These are phyloP conservation scores for Brassica nigra DNA, from an alignment of 345 rosid genomes.

Conservation along the genomic window DNA sequence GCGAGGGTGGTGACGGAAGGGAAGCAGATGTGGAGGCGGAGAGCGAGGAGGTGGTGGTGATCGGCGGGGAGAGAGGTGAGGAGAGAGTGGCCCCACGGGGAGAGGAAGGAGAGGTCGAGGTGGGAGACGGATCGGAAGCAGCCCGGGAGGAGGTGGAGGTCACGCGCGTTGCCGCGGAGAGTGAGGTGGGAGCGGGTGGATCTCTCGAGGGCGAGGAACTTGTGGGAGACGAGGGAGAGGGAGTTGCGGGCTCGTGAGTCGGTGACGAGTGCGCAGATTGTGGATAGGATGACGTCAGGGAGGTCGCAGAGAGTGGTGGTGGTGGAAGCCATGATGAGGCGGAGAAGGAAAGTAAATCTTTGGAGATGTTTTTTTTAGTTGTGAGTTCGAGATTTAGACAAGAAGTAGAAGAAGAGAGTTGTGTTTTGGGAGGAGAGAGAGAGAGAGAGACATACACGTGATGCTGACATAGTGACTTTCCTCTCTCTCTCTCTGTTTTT, in stretches of 20 bases:
- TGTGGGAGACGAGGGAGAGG: slow-evolving; percentile 65
- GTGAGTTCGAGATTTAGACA: slow-evolving; percentile 1
- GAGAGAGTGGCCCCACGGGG: slow-evolving; percentile 80
- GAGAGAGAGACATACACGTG: slow-evolving; percentile 29
- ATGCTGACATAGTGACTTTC: slow-evolving; percentile 31
- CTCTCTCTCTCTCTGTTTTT: neutral
- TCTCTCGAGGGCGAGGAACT: slow-evolving; percentile 66
- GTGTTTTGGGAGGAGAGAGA: slow-evolving; percentile 36
- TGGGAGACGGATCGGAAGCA: slow-evolving; percentile 66
- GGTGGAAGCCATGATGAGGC: slow-evolving; percentile 32
- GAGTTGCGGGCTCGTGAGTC: slow-evolving; percentile 76
- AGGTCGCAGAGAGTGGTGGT: slow-evolving; percentile 54
- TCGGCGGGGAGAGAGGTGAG: slow-evolving; percentile 45
- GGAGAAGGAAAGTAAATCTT: neutral
- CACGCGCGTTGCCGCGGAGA: slow-evolving; percentile 84
- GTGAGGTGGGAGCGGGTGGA: slow-evolving; percentile 73
- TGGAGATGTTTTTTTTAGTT: neutral
- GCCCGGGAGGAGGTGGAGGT: slow-evolving; percentile 57
- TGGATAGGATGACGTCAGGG: slow-evolving; percentile 68
- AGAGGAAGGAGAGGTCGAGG: slow-evolving; percentile 80
- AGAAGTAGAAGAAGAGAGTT: slow-evolving; percentile 20
- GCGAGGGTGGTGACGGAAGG: slow-evolving; percentile 52
- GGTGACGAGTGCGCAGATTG: slow-evolving; percentile 51
- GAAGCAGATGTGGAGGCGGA: slow-evolving; percentile 57
- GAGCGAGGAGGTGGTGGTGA: slow-evolving; percentile 56